Base-by-base conservation (phyloP, 257 asterid species). In the Solanum piurae region DNA sequence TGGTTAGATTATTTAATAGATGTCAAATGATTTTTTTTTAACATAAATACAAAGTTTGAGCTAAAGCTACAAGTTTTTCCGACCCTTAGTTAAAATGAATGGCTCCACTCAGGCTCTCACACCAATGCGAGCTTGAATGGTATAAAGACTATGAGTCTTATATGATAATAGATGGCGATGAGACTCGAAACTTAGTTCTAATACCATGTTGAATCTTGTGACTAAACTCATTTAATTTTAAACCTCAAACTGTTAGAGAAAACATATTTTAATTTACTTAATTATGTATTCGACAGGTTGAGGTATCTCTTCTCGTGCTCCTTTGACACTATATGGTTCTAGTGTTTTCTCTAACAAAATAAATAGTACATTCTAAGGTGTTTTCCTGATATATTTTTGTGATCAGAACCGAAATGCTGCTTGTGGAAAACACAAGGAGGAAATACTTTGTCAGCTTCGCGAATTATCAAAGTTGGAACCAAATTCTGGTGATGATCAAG, bases 381-480 rank as follows among this genome's bases (percentile, higher is more conserved):
- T 34, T 84, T 25, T 21, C 5, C 37, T 29, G 4, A 72, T 72
- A 21, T 42, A 33, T 72, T 3, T 31, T 27, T 33, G 55, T 21
- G 75, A 82, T 88, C 91, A 97, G 99, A 97, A 97, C 84, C 97
- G 99, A 60, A 96, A 97, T 92, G 94, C 97, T 14, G 89, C 91
- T 0, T 97, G 98, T 89, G 99, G 99, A 31, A 92, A 91, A 89
- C 91, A 96, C 91, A 97, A 94, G 88, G 98, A 92, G 88, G 99
- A 96, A 69, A 93, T 97, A 82, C 93, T 96, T 76, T 3, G 60
- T 90, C 99, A 97, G 89, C 96, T 97, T 44, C 98, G 94, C 7
- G 93, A 92, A 88, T 87, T 95, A 94, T 95, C 95, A 0, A 93
- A 91, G 87, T 84, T 88, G 76, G 98, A 95, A 88, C 96, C 98